Base-by-base conservation (phyloP, 345 rosid species). In the Raphanus sativus region DNA sequence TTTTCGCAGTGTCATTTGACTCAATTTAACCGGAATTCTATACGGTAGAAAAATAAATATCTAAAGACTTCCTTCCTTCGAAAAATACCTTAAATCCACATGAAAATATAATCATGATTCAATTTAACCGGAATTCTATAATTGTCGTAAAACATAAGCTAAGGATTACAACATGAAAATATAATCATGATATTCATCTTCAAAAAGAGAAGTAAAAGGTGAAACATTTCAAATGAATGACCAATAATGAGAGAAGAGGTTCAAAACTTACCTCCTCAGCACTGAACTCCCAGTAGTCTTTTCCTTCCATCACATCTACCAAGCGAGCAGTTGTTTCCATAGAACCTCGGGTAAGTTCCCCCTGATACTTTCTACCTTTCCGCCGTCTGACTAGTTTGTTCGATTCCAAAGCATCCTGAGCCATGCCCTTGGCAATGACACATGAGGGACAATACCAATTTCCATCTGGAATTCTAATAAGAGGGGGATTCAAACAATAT, bases 401-500 rank as follows among this genome's bases (percentile, higher is more conserved):
- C 54, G 62, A 81, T 85, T 79, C 84, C 33, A 85, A 76, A 45
- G 85, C 81, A 76, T 83, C 91, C 71, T 82, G 89, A 80, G 80
- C 81, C 76, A 79, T 66, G 65, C 74, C 80, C 74, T 81, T 86
- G 74, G 89, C 81, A 67, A 75, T 80, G 83, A 81, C 88, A 87
- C 99, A 95, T 70, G 97, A 85, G 69, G 99, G 99, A 70, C 98
- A 92, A 82, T 95, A 95, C 99, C 99, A 95, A 84, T 95, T 95
- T 60, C 99, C 99, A 63, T 92, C 93, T 26, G 99, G 99, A 81
- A 92, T 95, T 80, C 93, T 89, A 50, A 91, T 90, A 71, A 95
- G 89, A 13, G 99, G 99, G 80, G 99, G 99, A 78, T 87, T 88
- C 89, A 95, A 91, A 86, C 99, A 95, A 81, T 95, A 95, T 58